Base-by-base conservation (phyloP, 1,139 yeast species). In the Ogataea hybrid region DNA sequence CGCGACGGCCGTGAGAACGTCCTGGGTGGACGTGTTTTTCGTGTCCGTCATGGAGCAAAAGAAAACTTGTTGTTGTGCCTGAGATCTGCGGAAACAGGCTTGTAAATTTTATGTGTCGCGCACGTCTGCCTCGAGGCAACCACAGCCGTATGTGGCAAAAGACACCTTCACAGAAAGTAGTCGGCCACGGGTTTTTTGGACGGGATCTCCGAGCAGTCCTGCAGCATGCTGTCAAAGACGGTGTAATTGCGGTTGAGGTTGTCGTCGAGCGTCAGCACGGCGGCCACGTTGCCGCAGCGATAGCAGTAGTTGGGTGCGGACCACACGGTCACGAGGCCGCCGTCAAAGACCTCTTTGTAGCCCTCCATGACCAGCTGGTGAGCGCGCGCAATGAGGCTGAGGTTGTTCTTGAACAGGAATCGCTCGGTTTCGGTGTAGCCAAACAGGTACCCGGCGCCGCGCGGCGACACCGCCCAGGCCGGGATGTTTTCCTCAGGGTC, bases 301-400 rank as follows among this genome's bases (percentile, higher is more conserved):
- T 87, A 92, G 65, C 96, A 92, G 65, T 92, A 92, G 66, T 92
- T 92, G 18, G 98, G 98, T 2, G 98, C 98, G 3, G 64, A 59
- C 66, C 66, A 62, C 5, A 89, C 96, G 1, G 97, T 89, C 17
- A 89, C 96, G 44, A 89, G 76, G 25, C 86, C 85, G 28, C 84
- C 86, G 53, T 85, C 87, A 58, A 88, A 89, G 73, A 87, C 83
- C 62, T 88, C 95, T 54, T 87, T 57, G 59, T 82, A 87, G 22
- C 96, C 96, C 58, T 89, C 97, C 97, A 89, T 89, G 14, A 89
- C 96, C 59, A 89, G 71, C 64, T 89, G 97, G 67, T 89, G 97
- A 6, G 97, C 97, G 57, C 97, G 72, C 6, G 97, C 96, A 38
- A 89, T 84, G 39, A 89, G 68, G 28, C 83, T 75, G 35, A 89